These are phyloP conservation scores for Phlebiopsis flavidoalba DNA, from an alignment of 768 basidiomycete genomes.

Conservation along the genomic window DNA sequence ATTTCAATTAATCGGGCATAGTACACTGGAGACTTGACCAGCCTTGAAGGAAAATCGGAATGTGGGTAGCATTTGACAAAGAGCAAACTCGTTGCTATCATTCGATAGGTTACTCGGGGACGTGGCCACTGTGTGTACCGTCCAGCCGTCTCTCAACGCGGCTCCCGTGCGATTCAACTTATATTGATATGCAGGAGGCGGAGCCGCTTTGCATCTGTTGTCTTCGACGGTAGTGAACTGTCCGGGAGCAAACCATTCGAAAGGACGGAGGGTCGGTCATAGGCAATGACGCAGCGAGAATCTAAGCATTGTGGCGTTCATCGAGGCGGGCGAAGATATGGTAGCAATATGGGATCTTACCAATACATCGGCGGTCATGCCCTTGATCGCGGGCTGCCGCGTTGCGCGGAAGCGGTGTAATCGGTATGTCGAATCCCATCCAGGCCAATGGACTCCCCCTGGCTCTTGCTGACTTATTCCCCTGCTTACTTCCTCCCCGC, in stretches of 20 bases:
- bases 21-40: too few relatives aligned
- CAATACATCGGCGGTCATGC: slow-evolving; percentile 77
- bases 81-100: too few relatives aligned
- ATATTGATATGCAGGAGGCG: slow-evolving; percentile 8
- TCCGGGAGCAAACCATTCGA: slow-evolving; percentile 52
- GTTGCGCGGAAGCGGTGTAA: slow-evolving; percentile 82
- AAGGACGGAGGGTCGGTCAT: slow-evolving; percentile 41
- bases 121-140: background rate
- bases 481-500: too few relatives aligned
- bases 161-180: slow-evolving; percentile 2
- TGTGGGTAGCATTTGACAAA: too few relatives aligned
- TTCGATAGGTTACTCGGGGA: background rate
- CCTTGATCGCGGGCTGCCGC: slow-evolving; percentile 77
- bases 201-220: slow-evolving; percentile 16
- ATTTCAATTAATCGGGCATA: too few relatives aligned
- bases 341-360: slow-evolving; percentile 38
- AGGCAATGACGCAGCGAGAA: slow-evolving; percentile 65
- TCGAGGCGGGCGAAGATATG: background rate
- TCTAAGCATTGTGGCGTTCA: slow-evolving; percentile 30
- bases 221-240: slow-evolving; percentile 31
- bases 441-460: slow-evolving; percentile 38
- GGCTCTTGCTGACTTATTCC: too few relatives aligned
- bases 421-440: slow-evolving; percentile 55
- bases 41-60: too few relatives aligned
- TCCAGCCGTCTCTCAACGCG: background rate